Evolutionary conservation across 208 protist species (phyloP), one percentile per base, ranked within the genome.

Genomic region (Trichomonas gallinae): DNA sequence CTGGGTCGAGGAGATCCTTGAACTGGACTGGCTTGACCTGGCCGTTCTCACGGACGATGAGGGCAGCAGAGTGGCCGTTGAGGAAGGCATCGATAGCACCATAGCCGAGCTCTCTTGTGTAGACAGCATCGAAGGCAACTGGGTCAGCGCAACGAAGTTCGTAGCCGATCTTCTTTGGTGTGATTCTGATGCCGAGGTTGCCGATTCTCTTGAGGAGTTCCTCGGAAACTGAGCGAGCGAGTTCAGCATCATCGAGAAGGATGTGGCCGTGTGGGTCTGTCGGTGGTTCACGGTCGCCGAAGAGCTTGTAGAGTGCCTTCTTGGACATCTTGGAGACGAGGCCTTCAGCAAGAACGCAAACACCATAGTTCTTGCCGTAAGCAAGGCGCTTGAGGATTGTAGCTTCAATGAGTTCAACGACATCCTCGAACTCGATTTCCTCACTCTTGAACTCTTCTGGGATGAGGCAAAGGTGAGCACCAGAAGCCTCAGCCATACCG

Each of bases 371-470:
- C n/a, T n/a, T n/a, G n/a, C n/a, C n/a, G n/a, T n/a, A n/a, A n/a
- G n/a, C n/a, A n/a, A n/a, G n/a, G 51, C 96, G 96, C 96, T 97
- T 97, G 15, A 97, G 40, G 40, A 97, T 87, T 26, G 40, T 96
- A 9, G 36, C 4, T 40, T 97, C 96, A 10, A 97, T 97, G 4
- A 96, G 9, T 34, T 97, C 96, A 58, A 96, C 82, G 45, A 97
- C 40, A 15, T 58, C 45, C 17, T 82, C 91, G 9, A 97, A 85
- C 17, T 72, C 96, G 31, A 97, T 63, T 40, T 48, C 23, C 31
- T 15, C 9, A 31, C 45, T 42, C 15, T 0, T 31, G 42, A 96
- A 97, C 87, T 97, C 88, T 96, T 97, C 96, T 40, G 96, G 96
- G 88, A 97, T 97, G 15, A 97, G 38, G 10, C 82, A 96, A 6